These are phyloP conservation scores for Penicillium olsonii DNA, from an alignment of 2,329 filamentous ascomycete genomes.

Conservation along the genomic window DNA sequence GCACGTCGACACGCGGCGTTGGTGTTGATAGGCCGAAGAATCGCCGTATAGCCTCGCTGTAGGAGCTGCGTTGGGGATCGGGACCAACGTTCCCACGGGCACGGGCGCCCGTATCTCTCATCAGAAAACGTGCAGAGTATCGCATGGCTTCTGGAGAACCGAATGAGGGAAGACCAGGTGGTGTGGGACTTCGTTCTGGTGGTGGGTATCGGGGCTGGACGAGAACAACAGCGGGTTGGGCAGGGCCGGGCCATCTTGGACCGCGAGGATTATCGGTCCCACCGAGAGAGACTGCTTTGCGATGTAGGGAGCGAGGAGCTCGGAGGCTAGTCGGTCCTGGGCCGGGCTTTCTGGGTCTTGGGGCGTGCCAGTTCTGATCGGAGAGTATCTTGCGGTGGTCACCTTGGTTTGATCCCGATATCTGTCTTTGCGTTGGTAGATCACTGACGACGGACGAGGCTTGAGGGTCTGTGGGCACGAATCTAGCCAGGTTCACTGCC, in stretches of 20 bases:
- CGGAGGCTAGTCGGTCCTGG: neutral
- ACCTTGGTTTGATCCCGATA: conserved; percentile 14
- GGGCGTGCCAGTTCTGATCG: conserved; percentile 7
- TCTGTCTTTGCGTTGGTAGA: neutral
- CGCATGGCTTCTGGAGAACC: conserved; percentile 42
- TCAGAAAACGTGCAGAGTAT: conserved; percentile 30
- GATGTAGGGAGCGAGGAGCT: conserved; percentile 8
- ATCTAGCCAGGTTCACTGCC: conserved; percentile 33
- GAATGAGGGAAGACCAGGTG: conserved; percentile 48
- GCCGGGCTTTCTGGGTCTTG: neutral
- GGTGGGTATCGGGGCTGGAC: conserved; percentile 39
- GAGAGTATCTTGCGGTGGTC: conserved; percentile 22
- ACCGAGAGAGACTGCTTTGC: conserved; percentile 31
- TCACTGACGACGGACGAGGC: conserved; percentile 5
- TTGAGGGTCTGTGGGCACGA: conserved; percentile 18
- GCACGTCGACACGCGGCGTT: conserved; percentile 8
- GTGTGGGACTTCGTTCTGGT: conserved; percentile 42
- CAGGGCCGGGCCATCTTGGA: conserved; percentile 25
- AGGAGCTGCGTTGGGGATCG: conserved; percentile 17
- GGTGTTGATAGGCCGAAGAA: conserved; percentile 31
- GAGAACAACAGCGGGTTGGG: conserved; percentile 31
- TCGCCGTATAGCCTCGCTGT: conserved; percentile 30
- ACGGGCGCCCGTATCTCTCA: conserved; percentile 10
- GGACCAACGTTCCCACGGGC: neutral
- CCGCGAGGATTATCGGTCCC: conserved; percentile 11